These are phyloP conservation scores for Neofusicoccum cordaticola DNA, from an alignment of 2,329 filamentous ascomycete genomes.

Conservation along the genomic window DNA sequence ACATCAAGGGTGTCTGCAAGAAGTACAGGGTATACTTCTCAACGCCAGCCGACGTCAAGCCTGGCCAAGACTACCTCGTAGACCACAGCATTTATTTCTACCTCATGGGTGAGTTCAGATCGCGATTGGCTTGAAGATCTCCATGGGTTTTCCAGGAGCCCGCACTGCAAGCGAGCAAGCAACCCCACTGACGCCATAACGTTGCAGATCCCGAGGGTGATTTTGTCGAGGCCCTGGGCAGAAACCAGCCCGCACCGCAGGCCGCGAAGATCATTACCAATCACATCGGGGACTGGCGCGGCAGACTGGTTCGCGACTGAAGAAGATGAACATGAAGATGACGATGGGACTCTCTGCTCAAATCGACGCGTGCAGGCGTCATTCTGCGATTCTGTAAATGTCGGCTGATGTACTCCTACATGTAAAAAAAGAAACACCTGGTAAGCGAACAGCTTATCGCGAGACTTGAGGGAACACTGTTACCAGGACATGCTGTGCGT, in stretches of 20 bases:
- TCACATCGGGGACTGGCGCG: constrained; percentile 78
- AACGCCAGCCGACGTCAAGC: constrained; percentile 82
- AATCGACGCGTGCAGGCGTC: neutral
- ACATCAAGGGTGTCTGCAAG: constrained; percentile 93
- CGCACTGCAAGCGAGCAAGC: neutral
- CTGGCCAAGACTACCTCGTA: constrained; percentile 93
- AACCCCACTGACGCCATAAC: constrained; percentile 23
- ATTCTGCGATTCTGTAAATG: neutral
- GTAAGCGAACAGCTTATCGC: constrained; percentile 4
- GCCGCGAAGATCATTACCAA: constrained; percentile 79
- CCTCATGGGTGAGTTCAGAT: constrained; percentile 71
- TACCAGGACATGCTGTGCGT: neutral
- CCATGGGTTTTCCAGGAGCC: neutral
- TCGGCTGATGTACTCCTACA: constrained; percentile 2
- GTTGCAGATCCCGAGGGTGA: constrained; percentile 85
- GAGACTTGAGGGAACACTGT: neutral
- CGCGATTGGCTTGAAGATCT: neutral
- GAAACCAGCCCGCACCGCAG: constrained; percentile 87
- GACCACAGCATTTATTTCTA: constrained; percentile 99
- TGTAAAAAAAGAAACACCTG: neutral
- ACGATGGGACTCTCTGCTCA: neutral
- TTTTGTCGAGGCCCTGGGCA: constrained; percentile 93
- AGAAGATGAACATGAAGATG: neutral
- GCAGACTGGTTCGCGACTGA: constrained; percentile 49
- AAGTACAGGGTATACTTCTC: constrained; percentile 96